A percentile compares a stretch with the other conserved stretches of the same genome.
These are phyloP conservation scores for Xylaria sp. DNA, from an alignment of 2,329 filamentous ascomycete genomes.

Conservation along the genomic window DNA sequence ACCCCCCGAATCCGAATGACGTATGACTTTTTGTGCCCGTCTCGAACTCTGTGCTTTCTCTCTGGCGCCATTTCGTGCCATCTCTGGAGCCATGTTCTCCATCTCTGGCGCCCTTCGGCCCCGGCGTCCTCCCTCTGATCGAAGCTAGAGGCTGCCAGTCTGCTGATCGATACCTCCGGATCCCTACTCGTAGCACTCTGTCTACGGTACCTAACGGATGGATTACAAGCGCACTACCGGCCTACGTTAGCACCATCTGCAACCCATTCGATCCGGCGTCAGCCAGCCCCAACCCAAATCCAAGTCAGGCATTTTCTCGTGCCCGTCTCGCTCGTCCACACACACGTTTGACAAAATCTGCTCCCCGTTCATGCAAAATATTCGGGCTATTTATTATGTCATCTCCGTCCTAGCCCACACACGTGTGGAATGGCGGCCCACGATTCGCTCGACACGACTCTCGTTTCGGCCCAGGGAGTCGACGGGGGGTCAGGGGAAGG, in stretches of 20 bases:
- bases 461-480: background rate
- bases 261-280: background rate
- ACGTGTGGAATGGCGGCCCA: conserved; percentile 25
- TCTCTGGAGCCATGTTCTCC: too few relatives aligned
- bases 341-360: background rate
- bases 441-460: conserved; percentile 25
- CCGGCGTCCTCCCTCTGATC: background rate
- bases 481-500: conserved; percentile 15
- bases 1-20: background rate
- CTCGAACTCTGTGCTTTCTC: too few relatives aligned
- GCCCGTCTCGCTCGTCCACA: background rate
- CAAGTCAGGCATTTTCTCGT: background rate
- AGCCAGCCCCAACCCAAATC: background rate
- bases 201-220: too few relatives aligned
- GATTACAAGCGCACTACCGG: background rate
- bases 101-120: background rate
- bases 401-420: conserved; percentile 10
- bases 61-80: too few relatives aligned
- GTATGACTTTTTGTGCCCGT: background rate
- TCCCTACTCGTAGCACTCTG: too few relatives aligned
- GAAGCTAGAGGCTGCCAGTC: background rate
- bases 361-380: background rate
- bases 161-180: background rate
- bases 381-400: background rate
- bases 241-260: background rate